Evolutionary conservation across 2,329 filamentous ascomycete species (phyloP).

Genomic region (Diaporthe ilicicola): DNA sequence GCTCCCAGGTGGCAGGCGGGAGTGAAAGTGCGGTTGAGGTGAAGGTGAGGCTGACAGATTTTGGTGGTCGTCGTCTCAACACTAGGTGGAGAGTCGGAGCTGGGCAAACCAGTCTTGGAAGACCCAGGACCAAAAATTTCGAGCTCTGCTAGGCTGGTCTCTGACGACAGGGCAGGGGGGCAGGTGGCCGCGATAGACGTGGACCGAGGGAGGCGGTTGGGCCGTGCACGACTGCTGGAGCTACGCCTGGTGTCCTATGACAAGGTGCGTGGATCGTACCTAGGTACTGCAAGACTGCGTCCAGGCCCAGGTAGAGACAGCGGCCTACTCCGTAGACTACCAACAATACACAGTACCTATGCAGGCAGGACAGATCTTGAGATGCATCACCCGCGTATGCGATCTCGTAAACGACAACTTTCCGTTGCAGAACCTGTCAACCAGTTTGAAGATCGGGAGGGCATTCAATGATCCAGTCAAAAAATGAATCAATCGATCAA

Average conservation of each 20-base stretch:
- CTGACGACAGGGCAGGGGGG: conserved; percentile 31
- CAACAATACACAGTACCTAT: no score
- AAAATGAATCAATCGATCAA: not conserved
- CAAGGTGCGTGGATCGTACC: no score
- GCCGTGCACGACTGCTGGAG: conserved; percentile 16
- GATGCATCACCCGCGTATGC: not conserved
- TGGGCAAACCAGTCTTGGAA: conserved; percentile 22
- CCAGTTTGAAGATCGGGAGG: not conserved
- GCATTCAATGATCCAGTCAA: not conserved
- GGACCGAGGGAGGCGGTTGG: conserved; percentile 1
- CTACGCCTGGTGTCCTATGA: not conserved
- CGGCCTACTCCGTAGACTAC: not conserved
- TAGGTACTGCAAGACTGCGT: not conserved
- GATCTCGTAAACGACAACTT: no score
- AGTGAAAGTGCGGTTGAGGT: not conserved
- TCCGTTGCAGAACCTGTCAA: not conserved
- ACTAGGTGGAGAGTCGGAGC: conserved; percentile 10
- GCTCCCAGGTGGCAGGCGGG: conserved; percentile 7
- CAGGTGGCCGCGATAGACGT: not conserved
- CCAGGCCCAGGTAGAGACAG: no score
- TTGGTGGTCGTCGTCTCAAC: conserved; percentile 22
- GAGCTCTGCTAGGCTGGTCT: conserved; percentile 29
- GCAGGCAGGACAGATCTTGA: not conserved
- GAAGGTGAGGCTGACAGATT: conserved; percentile 27
- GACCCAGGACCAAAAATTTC: conserved; percentile 35